These are phyloP conservation scores for Nemania sp. DNA, from an alignment of 2,329 filamentous ascomycete species.

Conservation along the genomic window DNA sequence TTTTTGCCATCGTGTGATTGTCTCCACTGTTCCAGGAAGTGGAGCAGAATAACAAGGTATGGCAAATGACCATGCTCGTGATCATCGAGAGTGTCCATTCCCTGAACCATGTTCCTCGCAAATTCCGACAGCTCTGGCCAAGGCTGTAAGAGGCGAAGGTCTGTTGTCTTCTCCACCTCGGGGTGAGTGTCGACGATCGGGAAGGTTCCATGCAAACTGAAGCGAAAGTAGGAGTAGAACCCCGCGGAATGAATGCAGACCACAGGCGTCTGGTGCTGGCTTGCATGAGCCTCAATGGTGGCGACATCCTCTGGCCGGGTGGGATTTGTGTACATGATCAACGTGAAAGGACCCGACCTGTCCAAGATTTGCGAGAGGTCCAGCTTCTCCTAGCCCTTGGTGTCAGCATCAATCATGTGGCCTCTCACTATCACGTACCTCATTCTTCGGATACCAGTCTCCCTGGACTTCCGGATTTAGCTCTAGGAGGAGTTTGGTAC, in stretches of 20 bases:
- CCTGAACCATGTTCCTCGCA: constrained; percentile 65
- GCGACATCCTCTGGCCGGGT: constrained; percentile 50
- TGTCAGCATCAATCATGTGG: constrained; percentile 17
- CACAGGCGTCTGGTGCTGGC: constrained; percentile 68
- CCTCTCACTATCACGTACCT: constrained; percentile 40
- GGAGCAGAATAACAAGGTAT: constrained; percentile 79
- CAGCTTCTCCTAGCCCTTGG: constrained; percentile 37
- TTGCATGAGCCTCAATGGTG: constrained; percentile 53
- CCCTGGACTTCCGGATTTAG: constrained; percentile 92
- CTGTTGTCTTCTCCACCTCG: constrained; percentile 80
- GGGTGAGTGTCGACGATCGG: constrained; percentile 96
- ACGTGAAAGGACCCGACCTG: constrained; percentile 51
- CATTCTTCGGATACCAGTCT: constrained; percentile 62
- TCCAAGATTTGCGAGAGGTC: constrained; percentile 50
- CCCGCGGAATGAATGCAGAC: constrained; percentile 87
- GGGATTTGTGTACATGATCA: constrained; percentile 60
- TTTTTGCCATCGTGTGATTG: constrained; percentile 66
- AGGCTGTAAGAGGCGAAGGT: constrained; percentile 80
- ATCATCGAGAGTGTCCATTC: constrained; percentile 71
- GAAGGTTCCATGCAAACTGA: constrained; percentile 76
- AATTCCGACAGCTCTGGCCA: constrained; percentile 82
- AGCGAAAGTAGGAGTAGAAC: constrained; percentile 88
- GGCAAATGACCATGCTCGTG: constrained; percentile 92
- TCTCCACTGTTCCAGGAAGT: constrained; percentile 85
- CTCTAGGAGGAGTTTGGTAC: constrained; percentile 77